These are phyloP conservation scores for Aspergillus panamensis DNA, from an alignment of 495 filamentous ascomycete species.

Conservation along the genomic window DNA sequence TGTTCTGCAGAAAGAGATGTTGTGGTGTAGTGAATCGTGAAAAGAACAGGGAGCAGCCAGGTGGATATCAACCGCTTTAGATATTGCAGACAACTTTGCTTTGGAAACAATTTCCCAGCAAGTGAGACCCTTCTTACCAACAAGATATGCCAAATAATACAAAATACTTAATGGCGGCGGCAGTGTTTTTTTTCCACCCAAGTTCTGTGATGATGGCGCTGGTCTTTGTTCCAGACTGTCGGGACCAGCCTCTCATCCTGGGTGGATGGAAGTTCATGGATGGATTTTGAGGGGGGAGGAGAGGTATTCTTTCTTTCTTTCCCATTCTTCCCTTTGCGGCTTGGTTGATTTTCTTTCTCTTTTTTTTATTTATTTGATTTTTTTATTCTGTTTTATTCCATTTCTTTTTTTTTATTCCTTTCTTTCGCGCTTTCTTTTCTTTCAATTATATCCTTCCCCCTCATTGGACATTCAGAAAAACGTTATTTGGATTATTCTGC, in stretches of 20 bases:
- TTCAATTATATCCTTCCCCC: conserved; percentile 8
- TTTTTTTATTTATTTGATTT: conserved; percentile 7
- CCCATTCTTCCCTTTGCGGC: not conserved
- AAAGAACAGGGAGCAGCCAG: conserved; percentile 3
- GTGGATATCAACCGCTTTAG: conserved; percentile 18
- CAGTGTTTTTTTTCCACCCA: conserved; percentile 11
- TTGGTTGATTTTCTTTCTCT: conserved; percentile 4
- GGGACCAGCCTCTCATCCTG: conserved; percentile 4
- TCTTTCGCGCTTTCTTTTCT: conserved; percentile 7
- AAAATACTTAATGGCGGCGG: conserved; percentile 5
- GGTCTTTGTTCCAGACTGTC: conserved; percentile 24
- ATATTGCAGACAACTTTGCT: conserved; percentile 21
- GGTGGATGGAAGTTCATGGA: conserved; percentile 4
- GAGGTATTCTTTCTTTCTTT: conserved; percentile 13
- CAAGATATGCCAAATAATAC: not conserved
- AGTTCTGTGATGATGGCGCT: conserved; percentile 4
- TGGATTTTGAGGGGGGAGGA: not conserved
- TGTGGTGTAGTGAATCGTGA: not conserved
- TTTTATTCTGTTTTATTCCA: conserved; percentile 8
- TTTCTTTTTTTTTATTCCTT: conserved; percentile 15
- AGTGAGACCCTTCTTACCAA: conserved; percentile 15
- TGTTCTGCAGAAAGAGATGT: not conserved
- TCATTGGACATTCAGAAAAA: not conserved
- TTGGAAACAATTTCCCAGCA: conserved; percentile 11
- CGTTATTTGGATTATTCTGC: conserved; percentile 3